These are phyloP conservation scores for Guyanaporus albipodus DNA, from an alignment of 768 basidiomycete genomes.

Conservation along the genomic window DNA sequence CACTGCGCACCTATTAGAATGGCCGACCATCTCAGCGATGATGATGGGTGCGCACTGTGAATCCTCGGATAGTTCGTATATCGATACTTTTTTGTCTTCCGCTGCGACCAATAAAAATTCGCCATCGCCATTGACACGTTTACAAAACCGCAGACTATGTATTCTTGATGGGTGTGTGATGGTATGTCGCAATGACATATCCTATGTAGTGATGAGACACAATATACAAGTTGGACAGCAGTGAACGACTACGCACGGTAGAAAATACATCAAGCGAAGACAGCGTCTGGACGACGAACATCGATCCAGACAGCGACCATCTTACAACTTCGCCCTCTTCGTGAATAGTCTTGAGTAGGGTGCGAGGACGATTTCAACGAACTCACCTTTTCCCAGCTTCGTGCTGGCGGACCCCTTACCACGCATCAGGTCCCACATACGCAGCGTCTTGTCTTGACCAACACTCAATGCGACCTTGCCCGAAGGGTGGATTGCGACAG, in stretches of 20 bases:
- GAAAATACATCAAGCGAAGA: constrained; percentile 79
- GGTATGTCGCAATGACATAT: constrained; percentile 71
- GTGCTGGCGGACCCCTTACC: constrained; percentile 87
- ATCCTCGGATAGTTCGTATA: constrained; percentile 62
- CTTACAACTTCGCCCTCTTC: constrained; percentile 90
- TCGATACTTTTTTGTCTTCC: constrained; percentile 84
- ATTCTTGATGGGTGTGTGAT: constrained; percentile 78
- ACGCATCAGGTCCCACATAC: constrained; percentile 99
- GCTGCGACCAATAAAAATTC: constrained; percentile 80
- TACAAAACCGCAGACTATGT: constrained; percentile 78
- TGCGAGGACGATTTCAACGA: background rate
- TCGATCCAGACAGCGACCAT: constrained; percentile 75
- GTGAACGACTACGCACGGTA: constrained; percentile 44
- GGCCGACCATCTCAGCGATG: constrained; percentile 74
- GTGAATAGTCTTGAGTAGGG: background rate
- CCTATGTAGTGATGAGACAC: constrained; percentile 39
- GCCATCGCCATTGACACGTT: constrained; percentile 48
- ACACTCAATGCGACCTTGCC: constrained; percentile 90
- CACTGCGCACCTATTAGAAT: constrained; percentile 68
- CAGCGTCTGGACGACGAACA: constrained; percentile 77
- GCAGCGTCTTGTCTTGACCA: constrained; percentile 80
- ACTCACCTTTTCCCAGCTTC: constrained; percentile 81
- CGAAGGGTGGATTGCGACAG: constrained; percentile 86
- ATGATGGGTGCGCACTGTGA: constrained; percentile 46
- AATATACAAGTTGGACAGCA: background rate